These are phyloP conservation scores for Cordyceps farinosa DNA, from an alignment of 2,329 filamentous ascomycete genomes.

Conservation along the genomic window DNA sequence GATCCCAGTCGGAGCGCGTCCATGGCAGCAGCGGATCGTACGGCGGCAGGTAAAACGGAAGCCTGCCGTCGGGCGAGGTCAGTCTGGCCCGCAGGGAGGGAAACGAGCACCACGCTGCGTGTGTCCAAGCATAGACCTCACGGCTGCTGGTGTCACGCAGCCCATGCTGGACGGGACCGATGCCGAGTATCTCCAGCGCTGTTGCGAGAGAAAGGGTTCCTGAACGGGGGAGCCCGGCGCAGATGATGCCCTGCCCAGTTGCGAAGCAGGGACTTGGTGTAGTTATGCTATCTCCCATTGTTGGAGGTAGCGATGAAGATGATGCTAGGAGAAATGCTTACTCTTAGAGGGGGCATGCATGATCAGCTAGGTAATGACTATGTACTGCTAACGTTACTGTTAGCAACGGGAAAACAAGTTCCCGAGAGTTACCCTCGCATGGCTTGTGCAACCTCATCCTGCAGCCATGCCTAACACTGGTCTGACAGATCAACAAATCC, in stretches of 20 bases:
- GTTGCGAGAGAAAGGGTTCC: constrained; percentile 7
- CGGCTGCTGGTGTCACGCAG: neutral
- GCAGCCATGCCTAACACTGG: no score
- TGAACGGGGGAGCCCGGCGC: constrained; percentile 9
- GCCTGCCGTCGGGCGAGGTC: neutral
- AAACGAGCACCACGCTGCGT: constrained; percentile 9
- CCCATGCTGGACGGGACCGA: constrained; percentile 9
- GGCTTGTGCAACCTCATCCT: neutral
- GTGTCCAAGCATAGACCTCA: constrained; percentile 10
- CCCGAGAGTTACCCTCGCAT: neutral
- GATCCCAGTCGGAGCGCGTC: constrained; percentile 5
- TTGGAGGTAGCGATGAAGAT: neutral
- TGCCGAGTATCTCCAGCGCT: constrained; percentile 3
- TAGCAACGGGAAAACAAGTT: neutral
- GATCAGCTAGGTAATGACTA: neutral
- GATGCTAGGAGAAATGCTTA: neutral
- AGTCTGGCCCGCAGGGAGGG: neutral
- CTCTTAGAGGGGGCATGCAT: neutral
- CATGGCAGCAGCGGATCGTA: constrained; percentile 3
- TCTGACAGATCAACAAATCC: no score
- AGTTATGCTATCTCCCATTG: neutral
- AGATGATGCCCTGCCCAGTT: constrained; percentile 7
- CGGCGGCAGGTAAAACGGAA: neutral
- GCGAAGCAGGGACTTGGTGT: neutral
- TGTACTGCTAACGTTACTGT: neutral